Base-by-base conservation (phyloP, 129 eudicot genomes). In the Helichrysum umbraculigerum region DNA sequence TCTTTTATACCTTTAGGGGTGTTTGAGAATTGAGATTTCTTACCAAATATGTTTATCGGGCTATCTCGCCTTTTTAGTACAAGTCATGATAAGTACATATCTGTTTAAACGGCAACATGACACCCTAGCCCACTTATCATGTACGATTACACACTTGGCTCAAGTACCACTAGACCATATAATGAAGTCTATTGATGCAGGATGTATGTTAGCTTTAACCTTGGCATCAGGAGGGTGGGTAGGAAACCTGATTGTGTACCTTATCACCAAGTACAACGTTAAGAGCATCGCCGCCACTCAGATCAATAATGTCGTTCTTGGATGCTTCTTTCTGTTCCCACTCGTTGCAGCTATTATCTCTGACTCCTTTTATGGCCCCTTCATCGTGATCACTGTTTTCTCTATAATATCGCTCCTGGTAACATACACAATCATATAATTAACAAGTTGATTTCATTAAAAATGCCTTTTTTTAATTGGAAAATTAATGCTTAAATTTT, bases 331-430 rank as follows among this genome's bases (percentile, higher is more conserved):
- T 66, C 16, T 66, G 1, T 33, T 66, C 15, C 71, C 71, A 15
- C 30, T 66, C 28, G 15, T 37, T 35, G 71, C 35, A 34, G 71
- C 71, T 15, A 81, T 88, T 28, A 22, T 88, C 65, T 81, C 97
- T 3, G 97, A 91, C 64, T 88, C 94, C 25, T 85, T 83, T 41
- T 59, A 70, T 1, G 91, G 94, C 22, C 75, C 85, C 33, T 91
- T 76, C 79, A 7, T 77, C n/a, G 90, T 88, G 72, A 64, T 88
- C 21, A 79, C 70, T 50, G 74, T 83, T 42, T 86, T 86, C 78
- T 85, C 88, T 61, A 19, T 81, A 28, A 20, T 87, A 71, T 88
- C 94, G 16, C 72, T 88, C 29, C 59, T 91, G 93, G 96, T 30
- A 63, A 16, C 61, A 56, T 56, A 10, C 50, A 42, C 50, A 42